Percentiles rank a stretch among this genome's conserved stretches.
Conservation (phyloP, 257 asterid species). For the Solanum sitiens region DNA sequence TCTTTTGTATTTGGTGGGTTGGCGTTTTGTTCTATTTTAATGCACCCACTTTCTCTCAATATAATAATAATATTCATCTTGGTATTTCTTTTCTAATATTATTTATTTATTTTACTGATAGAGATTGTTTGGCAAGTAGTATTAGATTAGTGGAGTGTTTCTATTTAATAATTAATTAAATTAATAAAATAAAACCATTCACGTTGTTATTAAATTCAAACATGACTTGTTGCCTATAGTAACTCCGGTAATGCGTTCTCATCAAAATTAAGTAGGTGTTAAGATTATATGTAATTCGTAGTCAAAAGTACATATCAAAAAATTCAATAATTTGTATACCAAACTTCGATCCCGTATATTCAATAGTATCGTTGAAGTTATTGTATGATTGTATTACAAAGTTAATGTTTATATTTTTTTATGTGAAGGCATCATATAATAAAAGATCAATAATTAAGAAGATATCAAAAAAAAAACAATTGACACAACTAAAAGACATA, state of each 20-base stretch:
- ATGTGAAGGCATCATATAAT: neutral
- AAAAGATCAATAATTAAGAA: neutral
- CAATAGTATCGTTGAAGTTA: too few species aligned
- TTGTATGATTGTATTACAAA: neutral
- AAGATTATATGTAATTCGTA: neutral
- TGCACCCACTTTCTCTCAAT: constrained; percentile 20
- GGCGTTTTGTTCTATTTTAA: constrained; percentile 35
- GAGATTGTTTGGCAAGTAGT: constrained; percentile 3
- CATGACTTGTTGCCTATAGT: neutral
- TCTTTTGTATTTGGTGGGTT: constrained; percentile 37
- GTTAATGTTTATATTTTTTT: neutral
- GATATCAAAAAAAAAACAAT: neutral
- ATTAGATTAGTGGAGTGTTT: constrained; percentile 10
- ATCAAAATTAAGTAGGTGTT: neutral
- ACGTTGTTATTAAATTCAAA: neutral
- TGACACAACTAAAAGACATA: neutral
- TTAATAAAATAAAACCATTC: neutral
- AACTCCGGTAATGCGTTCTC: neutral
- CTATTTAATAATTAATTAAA: neutral
- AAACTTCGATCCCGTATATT: too few species aligned
- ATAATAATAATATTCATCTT: constrained; percentile 11
- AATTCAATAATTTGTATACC: neutral
- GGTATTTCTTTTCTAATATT: neutral
- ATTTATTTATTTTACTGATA: neutral
- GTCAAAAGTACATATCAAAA: too few species aligned